Evolutionary conservation across 345 rosid genomes (phyloP).

Genomic region (Pelargonium nanum): DNA sequence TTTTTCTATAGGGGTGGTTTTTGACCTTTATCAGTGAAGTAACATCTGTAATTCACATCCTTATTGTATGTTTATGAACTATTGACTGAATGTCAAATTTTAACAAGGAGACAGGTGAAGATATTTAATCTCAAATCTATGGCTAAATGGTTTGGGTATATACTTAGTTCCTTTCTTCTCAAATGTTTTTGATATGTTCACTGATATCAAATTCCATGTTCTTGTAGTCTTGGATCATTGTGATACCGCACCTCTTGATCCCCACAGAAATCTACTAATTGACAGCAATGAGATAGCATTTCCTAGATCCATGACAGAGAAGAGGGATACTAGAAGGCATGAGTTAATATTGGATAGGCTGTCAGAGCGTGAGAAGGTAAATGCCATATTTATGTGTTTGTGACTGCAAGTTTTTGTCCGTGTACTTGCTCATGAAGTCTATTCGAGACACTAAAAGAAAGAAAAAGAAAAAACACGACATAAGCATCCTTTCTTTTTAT

Average conservation of each 20-base stretch:
- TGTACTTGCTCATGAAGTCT: not conserved
- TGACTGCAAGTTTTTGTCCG: constrained; percentile 1
- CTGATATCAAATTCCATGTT: constrained; percentile 23
- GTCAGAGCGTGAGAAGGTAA: constrained; percentile 82
- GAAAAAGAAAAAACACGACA: too few species aligned
- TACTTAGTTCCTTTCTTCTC: constrained; percentile 1
- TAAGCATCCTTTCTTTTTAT: too few species aligned
- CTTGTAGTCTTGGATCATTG: constrained; percentile 60
- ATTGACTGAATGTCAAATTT: too few species aligned
- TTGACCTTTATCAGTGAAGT: too few species aligned
- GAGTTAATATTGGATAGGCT: constrained; percentile 59
- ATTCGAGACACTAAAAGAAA: too few species aligned
- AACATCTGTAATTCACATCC: not conserved
- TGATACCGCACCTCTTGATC: constrained; percentile 38
- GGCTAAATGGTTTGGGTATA: not conserved
- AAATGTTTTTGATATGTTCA: constrained; percentile 3
- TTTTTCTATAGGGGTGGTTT: not conserved
- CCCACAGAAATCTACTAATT: constrained; percentile 22
- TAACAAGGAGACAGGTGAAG: too few species aligned
- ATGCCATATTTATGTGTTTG: constrained; percentile 8
- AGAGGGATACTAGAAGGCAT: constrained; percentile 32
- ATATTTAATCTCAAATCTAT: not conserved
- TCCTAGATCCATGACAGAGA: constrained; percentile 68
- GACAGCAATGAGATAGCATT: constrained; percentile 36
- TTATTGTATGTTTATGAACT: too few species aligned